A percentile compares a stretch with the other conserved stretches of the same genome.
Evolutionary conservation across 2,329 filamentous ascomycete genomes (phyloP).

Genomic region (Coleophoma crateriformis): DNA sequence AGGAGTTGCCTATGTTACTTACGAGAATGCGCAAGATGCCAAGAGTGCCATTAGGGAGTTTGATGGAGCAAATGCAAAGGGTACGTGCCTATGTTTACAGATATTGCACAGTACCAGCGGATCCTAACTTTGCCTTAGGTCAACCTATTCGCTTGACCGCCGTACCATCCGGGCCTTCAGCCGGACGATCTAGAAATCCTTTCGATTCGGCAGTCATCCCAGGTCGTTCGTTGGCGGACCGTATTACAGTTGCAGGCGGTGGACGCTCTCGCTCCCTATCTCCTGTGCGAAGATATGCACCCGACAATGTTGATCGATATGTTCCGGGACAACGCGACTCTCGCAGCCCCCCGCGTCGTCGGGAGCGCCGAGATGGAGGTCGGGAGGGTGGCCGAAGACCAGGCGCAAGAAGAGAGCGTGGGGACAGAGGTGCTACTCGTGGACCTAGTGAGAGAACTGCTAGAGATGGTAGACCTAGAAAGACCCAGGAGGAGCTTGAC

Average conservation of each 20-base stretch:
- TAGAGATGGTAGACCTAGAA: slow-evolving; percentile 55
- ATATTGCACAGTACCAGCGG: no score
- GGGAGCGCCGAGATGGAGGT: slow-evolving; percentile 33
- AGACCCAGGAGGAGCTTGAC: slow-evolving; percentile 88
- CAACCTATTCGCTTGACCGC: slow-evolving; percentile 75
- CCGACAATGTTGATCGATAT: slow-evolving; percentile 27
- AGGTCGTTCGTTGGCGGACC: slow-evolving; percentile 52
- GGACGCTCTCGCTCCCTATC: slow-evolving; percentile 58
- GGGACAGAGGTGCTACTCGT: slow-evolving; percentile 33
- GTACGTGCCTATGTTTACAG: slow-evolving; percentile 30
- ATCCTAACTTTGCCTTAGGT: slow-evolving; percentile 34
- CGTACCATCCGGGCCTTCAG: slow-evolving; percentile 44
- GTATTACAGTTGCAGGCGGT: slow-evolving; percentile 45
- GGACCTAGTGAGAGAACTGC: slow-evolving; percentile 34
- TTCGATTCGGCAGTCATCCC: slow-evolving; percentile 52
- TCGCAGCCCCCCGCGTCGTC: slow-evolving; percentile 53
- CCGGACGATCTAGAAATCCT: slow-evolving; percentile 41
- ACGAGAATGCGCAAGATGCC: slow-evolving; percentile 66
- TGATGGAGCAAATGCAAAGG: slow-evolving; percentile 86
- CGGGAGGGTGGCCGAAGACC: slow-evolving; percentile 43
- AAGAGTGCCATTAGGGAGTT: slow-evolving; percentile 71
- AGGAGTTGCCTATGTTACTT: slow-evolving; percentile 79
- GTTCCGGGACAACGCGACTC: slow-evolving; percentile 37
- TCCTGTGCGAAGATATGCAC: slow-evolving; percentile 32
- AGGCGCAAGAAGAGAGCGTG: slow-evolving; percentile 30